These are phyloP conservation scores for Handroanthus guayacan DNA, from an alignment of 257 asterid species.

Conservation along the genomic window DNA sequence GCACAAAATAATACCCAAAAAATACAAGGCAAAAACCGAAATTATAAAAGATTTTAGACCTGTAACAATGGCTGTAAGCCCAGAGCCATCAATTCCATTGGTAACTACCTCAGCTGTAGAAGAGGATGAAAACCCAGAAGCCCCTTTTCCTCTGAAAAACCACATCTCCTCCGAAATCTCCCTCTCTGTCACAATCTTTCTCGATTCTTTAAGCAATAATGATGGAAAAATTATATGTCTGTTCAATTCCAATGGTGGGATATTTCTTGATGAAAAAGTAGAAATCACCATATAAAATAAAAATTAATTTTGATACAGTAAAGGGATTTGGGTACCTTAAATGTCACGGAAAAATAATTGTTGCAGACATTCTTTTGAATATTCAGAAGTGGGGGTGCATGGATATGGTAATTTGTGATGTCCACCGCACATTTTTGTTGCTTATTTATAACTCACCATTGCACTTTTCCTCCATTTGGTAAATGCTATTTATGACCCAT, in stretches of 20 bases:
- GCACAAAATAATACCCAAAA: not conserved
- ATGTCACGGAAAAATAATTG: not conserved
- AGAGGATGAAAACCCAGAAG: slow-evolving; percentile 70
- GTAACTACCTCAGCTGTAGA: slow-evolving; percentile 88
- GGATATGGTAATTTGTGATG: not conserved
- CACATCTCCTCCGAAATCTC: slow-evolving; percentile 46
- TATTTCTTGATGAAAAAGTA: not conserved
- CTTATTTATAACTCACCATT: too few relatives aligned
- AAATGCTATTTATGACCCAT: too few relatives aligned
- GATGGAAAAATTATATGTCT: not conserved
- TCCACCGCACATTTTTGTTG: not conserved
- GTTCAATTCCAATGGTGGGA: not conserved
- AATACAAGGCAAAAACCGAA: not conserved
- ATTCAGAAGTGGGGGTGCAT: slow-evolving; percentile 1
- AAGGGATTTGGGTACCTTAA: not conserved
- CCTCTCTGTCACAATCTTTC: slow-evolving; percentile 3
- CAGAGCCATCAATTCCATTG: slow-evolving; percentile 72
- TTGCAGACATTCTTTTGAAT: not conserved
- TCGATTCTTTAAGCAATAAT: not conserved
- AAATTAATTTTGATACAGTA: not conserved
- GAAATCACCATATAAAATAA: slow-evolving; percentile 5
- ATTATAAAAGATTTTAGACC: slow-evolving; percentile 37
- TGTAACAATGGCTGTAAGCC: slow-evolving; percentile 91
- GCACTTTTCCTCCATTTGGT: too few relatives aligned
- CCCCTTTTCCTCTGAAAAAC: slow-evolving; percentile 51